phyloP scores from a whole-genome alignment of 805 yeast species.

The Suhomyces tanzawaensis region DNA sequence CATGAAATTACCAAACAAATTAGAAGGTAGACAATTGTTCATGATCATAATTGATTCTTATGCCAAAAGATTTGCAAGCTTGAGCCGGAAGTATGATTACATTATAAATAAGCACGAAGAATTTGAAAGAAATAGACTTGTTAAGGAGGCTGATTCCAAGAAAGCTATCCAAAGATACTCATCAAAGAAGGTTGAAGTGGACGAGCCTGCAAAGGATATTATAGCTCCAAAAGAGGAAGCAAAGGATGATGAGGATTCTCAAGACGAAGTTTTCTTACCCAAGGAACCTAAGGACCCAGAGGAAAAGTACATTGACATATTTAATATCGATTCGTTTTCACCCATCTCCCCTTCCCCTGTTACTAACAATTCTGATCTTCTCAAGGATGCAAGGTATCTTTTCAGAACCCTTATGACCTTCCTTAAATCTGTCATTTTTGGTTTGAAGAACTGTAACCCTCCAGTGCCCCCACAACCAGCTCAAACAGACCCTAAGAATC shows the following conservation, averaged over 20 bases:
- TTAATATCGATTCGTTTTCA: constrained; percentile 36
- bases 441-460: constrained; percentile 86
- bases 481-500: constrained; percentile 44
- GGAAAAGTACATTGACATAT: constrained; percentile 22
- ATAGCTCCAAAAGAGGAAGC: neutral
- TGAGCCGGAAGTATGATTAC: constrained; percentile 69
- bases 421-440: constrained; percentile 84
- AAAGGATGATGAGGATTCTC: constrained; percentile 12
- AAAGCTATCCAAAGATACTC: constrained; percentile 39
- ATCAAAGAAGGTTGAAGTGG: constrained; percentile 16
- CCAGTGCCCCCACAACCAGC: constrained; percentile 51
- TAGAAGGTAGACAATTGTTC: constrained; percentile 79
- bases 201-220: neutral
- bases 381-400: constrained; percentile 83
- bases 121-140: constrained; percentile 43
- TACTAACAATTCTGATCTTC: constrained; percentile 55
- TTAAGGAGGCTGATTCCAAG: constrained; percentile 42
- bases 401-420: constrained; percentile 89
- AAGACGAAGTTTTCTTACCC: constrained; percentile 2
- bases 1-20: constrained; percentile 73
- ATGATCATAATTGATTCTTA: constrained; percentile 86
- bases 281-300: constrained; percentile 23
- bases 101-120: constrained; percentile 61
- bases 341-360: constrained; percentile 62
- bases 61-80: constrained; percentile 72